These are phyloP conservation scores for Bruguiera gymnorhiza DNA, from an alignment of 345 rosid species.

Conservation along the genomic window DNA sequence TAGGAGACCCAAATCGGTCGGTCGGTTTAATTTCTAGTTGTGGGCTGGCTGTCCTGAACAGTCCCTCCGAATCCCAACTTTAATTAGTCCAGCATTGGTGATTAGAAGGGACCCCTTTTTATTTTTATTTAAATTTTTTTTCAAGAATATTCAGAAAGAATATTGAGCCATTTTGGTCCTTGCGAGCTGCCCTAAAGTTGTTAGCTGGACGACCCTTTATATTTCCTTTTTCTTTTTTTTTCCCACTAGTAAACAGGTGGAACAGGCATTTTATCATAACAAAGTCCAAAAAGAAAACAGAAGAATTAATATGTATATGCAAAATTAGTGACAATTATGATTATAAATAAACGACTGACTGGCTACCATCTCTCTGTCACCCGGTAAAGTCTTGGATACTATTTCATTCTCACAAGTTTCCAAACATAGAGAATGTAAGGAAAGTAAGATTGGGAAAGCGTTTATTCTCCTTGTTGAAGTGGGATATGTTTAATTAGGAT, in stretches of 20 bases:
- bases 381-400: slow-evolving; percentile 60
- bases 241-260: slow-evolving; percentile 21
- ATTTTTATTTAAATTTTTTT: slow-evolving; percentile 25
- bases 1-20: not conserved
- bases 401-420: slow-evolving; percentile 68
- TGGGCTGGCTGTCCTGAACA: slow-evolving; percentile 9
- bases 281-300: not conserved
- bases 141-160: slow-evolving; percentile 41
- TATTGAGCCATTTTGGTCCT: slow-evolving; percentile 45
- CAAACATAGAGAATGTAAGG: slow-evolving; percentile 56
- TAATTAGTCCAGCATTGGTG: slow-evolving; percentile 37
- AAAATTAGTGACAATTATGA: slow-evolving; percentile 27
- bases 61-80: slow-evolving; percentile 6
- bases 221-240: not conserved
- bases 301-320: slow-evolving; percentile 17
- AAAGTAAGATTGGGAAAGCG: slow-evolving; percentile 3
- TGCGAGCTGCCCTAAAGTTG: slow-evolving; percentile 55
- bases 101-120: slow-evolving; percentile 54
- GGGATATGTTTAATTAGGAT: slow-evolving; percentile 20
- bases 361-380: slow-evolving; percentile 38
- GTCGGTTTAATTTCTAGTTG: not conserved
- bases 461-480: slow-evolving; percentile 43
- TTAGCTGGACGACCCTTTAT: slow-evolving; percentile 41
- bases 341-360: slow-evolving; percentile 35
- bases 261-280: not conserved